phyloP scores from a whole-genome alignment of 805 yeast genomes.

The Metschnikowia baotianmanensis region DNA sequence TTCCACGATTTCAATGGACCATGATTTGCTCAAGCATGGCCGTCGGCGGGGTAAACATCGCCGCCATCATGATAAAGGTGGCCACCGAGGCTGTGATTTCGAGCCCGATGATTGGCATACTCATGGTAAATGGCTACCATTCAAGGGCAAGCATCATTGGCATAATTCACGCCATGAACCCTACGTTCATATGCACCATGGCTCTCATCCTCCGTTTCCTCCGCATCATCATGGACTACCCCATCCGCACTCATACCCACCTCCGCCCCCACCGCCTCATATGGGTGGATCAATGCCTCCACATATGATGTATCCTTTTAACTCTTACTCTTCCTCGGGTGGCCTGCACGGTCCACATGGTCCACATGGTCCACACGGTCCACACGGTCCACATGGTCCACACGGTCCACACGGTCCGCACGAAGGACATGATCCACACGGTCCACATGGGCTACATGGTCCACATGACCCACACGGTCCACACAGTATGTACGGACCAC shows the following conservation, averaged over 20 bases:
- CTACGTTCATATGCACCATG: slow-evolving; percentile 1
- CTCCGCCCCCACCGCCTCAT: slow-evolving; percentile 10
- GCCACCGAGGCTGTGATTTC: not conserved
- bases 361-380: slow-evolving; percentile 1
- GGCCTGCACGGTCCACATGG: slow-evolving; percentile 3
- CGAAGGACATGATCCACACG: not conserved
- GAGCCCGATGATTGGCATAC: not conserved
- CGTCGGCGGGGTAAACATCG: slow-evolving; percentile 1
- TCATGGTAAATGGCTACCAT: slow-evolving; percentile 1
- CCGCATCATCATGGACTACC: slow-evolving; percentile 7
- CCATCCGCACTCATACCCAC: slow-evolving; percentile 11
- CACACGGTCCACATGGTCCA: slow-evolving; percentile 1
- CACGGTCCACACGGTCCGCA: slow-evolving; percentile 3
- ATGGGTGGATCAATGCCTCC: slow-evolving; percentile 5
- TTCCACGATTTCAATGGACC: slow-evolving; percentile 4
- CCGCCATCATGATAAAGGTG: not conserved
- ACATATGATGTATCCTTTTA: slow-evolving; percentile 3
- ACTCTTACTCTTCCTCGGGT: slow-evolving; percentile 2
- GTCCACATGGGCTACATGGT: slow-evolving; percentile 2
- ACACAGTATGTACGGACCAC: slow-evolving; percentile 1
- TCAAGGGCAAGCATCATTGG: slow-evolving; percentile 1
- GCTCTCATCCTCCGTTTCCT: slow-evolving; percentile 14
- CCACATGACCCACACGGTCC: slow-evolving; percentile 3
- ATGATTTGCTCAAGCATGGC: slow-evolving; percentile 2
- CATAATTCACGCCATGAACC: slow-evolving; percentile 1